These are phyloP conservation scores for Gaeumannomyces tritici DNA, from an alignment of 2,329 filamentous ascomycete species.

Conservation along the genomic window DNA sequence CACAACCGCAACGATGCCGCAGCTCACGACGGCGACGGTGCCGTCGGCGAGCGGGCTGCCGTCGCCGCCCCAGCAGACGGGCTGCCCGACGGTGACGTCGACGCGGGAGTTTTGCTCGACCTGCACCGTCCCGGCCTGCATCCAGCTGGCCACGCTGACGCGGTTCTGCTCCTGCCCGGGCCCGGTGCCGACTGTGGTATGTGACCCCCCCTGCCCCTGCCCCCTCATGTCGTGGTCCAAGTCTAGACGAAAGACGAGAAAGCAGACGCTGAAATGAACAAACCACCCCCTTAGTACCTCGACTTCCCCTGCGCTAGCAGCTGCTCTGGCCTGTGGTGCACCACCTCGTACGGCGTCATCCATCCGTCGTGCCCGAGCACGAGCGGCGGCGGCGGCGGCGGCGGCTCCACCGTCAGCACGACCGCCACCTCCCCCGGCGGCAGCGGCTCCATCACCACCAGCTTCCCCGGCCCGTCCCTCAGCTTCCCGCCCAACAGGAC, in stretches of 20 bases:
- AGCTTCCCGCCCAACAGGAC: not conserved
- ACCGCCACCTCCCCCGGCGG: not conserved
- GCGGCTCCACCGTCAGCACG: not conserved
- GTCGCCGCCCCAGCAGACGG: conserved; percentile 21
- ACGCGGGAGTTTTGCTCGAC: conserved; percentile 22
- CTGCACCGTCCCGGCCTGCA: conserved; percentile 20
- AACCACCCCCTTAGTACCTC: conserved; percentile 9
- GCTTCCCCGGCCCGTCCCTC: not conserved
- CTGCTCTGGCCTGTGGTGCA: conserved; percentile 19
- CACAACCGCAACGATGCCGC: too few species aligned
- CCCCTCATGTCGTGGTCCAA: too few species aligned
- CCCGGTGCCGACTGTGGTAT: conserved; percentile 15
- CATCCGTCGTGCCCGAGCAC: too few species aligned
- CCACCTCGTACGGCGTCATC: conserved; percentile 12
- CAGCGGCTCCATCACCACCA: not conserved
- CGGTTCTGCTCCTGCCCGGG: conserved; percentile 22
- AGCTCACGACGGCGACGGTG: not conserved
- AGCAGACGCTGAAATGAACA: not conserved
- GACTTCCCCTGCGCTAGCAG: conserved; percentile 18
- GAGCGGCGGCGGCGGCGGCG: not conserved
- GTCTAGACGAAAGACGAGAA: too few species aligned
- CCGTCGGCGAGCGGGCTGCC: too few species aligned
- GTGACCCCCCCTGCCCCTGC: not conserved
- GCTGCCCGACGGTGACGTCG: conserved; percentile 24
- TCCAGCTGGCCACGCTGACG: conserved; percentile 19